Conservation (phyloP, 1,284 basidiomycete genomes). For the Cerrena zonata region DNA sequence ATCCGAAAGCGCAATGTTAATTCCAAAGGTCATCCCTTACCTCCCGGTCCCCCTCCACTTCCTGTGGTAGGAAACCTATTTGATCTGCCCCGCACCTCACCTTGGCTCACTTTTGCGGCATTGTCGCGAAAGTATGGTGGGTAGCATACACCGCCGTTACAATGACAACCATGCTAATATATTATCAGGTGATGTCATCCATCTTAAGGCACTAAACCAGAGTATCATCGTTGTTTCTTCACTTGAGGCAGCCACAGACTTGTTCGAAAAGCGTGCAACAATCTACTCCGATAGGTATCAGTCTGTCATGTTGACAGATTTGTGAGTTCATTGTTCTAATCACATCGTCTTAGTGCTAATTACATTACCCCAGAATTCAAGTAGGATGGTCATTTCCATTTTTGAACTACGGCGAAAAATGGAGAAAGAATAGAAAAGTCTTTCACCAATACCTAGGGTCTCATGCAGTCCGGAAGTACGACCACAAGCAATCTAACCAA, state of each 20-base stretch:
- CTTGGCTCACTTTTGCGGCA: neutral
- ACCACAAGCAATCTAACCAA: constrained; percentile 19
- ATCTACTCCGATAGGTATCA: constrained; percentile 36
- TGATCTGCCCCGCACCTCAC: neutral
- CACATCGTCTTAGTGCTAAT: neutral
- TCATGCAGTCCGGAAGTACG: constrained; percentile 12
- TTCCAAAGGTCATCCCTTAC: neutral
- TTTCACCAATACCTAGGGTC: constrained; percentile 25
- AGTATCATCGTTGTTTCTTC: constrained; percentile 24
- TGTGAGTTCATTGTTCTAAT: neutral
- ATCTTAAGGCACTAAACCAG: constrained; percentile 21
- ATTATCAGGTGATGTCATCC: constrained; percentile 20
- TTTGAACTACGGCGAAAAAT: constrained; percentile 34
- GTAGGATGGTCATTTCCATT: constrained; percentile 32
- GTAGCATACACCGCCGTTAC: neutral
- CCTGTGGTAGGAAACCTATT: neutral
- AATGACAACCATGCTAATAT: neutral
- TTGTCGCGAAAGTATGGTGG: neutral
- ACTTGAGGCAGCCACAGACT: constrained; percentile 42
- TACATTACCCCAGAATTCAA: constrained; percentile 29
- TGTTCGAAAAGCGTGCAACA: constrained; percentile 42
- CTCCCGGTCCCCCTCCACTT: neutral
- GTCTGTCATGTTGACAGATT: neutral
- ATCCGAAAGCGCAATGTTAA: too few relatives aligned
- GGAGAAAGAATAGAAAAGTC: constrained; percentile 33